These are phyloP conservation scores for Daedalea quercina DNA, from an alignment of 768 basidiomycete genomes.

Conservation along the genomic window DNA sequence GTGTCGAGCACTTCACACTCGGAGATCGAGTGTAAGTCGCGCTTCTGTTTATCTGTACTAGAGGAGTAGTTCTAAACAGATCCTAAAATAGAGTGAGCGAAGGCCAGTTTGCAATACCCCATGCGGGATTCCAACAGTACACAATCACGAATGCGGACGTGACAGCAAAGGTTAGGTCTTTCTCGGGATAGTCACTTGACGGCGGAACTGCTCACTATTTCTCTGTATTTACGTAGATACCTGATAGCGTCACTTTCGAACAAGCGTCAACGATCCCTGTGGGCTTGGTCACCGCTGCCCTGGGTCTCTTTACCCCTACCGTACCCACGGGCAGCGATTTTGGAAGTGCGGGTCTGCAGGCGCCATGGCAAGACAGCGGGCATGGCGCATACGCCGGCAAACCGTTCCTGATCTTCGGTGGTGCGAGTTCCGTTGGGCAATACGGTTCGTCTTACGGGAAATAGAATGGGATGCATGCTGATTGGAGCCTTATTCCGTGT, in stretches of 20 bases:
- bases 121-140: constrained; percentile 18
- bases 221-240: constrained; percentile 23
- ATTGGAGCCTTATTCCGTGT: not conserved
- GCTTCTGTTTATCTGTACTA: too few species aligned
- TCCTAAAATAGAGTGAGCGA: constrained; percentile 1
- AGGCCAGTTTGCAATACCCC: constrained; percentile 1
- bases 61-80: too few species aligned
- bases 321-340: not conserved
- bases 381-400: constrained; percentile 23
- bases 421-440: constrained; percentile 22
- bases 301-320: constrained; percentile 6
- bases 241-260: constrained; percentile 29
- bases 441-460: constrained; percentile 13
- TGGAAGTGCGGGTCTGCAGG: constrained; percentile 19
- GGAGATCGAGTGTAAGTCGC: constrained; percentile 25
- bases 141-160: constrained; percentile 15
- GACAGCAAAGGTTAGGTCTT: constrained; percentile 14
- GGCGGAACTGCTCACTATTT: not conserved
- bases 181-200: too few species aligned
- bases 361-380: constrained; percentile 22
- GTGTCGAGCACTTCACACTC: constrained; percentile 18
- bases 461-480: not conserved
- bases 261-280: constrained; percentile 35
- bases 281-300: constrained; percentile 23
- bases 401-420: constrained; percentile 26